These are phyloP conservation scores for Xeromyces bisporus DNA, from an alignment of 495 filamentous ascomycete species.

Conservation along the genomic window DNA sequence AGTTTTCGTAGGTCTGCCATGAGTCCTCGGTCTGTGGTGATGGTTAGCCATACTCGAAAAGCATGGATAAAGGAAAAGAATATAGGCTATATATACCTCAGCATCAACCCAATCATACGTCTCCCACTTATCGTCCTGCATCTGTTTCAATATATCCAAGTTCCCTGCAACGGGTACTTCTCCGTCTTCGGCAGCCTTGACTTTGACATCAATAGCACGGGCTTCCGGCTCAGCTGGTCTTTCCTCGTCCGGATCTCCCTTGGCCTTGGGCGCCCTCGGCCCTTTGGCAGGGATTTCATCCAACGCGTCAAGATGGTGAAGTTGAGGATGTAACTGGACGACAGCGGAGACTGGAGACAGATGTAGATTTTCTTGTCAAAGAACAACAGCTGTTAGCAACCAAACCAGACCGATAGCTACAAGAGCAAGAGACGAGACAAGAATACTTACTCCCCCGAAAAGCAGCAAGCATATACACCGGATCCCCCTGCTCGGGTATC, in stretches of 20 bases:
- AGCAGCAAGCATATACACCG: slow-evolving; percentile 55
- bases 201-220: slow-evolving; percentile 46
- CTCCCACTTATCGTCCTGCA: slow-evolving; percentile 54
- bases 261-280: slow-evolving; percentile 2
- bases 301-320: slow-evolving; percentile 57
- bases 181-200: slow-evolving; percentile 44
- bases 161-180: slow-evolving; percentile 33
- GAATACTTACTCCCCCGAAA: slow-evolving; percentile 41
- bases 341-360: slow-evolving; percentile 50
- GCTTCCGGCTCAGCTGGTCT: slow-evolving; percentile 33
- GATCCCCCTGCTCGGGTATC: slow-evolving; percentile 37
- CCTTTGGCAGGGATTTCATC: slow-evolving; percentile 25
- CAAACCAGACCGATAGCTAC: slow-evolving; percentile 1
- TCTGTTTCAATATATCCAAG: slow-evolving; percentile 36
- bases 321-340: slow-evolving; percentile 57
- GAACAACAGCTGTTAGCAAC: slow-evolving; percentile 1
- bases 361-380: slow-evolving; percentile 51
- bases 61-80: too few relatives aligned
- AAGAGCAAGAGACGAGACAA: slow-evolving; percentile 1
- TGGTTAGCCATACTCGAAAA: slow-evolving; percentile 6
- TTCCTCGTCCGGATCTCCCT: slow-evolving; percentile 22
- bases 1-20: slow-evolving; percentile 41
- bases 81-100: slow-evolving; percentile 38
- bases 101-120: slow-evolving; percentile 49
- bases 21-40: slow-evolving; percentile 36